phyloP scores from a whole-genome alignment of 129 eudicot genomes.

The Flaveria brownii region DNA sequence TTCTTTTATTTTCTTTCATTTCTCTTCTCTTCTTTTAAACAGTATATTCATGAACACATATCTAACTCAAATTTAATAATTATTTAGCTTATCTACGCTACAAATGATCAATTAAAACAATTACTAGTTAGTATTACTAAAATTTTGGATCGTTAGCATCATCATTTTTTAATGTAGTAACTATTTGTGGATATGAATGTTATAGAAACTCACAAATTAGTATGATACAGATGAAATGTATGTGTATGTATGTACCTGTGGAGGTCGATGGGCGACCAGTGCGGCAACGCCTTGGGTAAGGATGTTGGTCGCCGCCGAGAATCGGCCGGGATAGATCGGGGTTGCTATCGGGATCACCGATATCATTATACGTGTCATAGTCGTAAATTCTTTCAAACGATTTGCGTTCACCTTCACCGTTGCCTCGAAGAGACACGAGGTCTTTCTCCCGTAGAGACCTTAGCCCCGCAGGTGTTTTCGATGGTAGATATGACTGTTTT shows the following conservation, averaged over 20 bases:
- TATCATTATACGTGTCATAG: conserved; percentile 72
- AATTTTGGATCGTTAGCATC: too few species aligned
- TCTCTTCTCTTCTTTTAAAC: too few species aligned
- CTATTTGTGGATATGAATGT: too few species aligned
- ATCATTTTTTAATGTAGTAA: too few species aligned
- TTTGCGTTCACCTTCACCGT: conserved; percentile 60
- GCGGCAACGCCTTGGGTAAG: conserved; percentile 77
- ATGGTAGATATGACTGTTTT: conserved; percentile 74
- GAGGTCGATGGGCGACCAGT: conserved; percentile 60
- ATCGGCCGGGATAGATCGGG: conserved; percentile 50
- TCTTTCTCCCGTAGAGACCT: conserved; percentile 52
- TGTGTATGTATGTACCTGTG: conserved; percentile 41
- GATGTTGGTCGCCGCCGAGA: conserved; percentile 56
- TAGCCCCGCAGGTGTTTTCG: conserved; percentile 59
- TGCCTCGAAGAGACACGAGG: conserved; percentile 53
- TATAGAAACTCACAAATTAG: too few species aligned
- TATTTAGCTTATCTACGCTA: too few species aligned
- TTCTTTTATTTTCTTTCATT: too few species aligned
- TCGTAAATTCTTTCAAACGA: conserved; percentile 65
- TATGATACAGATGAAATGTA: too few species aligned
- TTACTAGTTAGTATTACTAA: too few species aligned
- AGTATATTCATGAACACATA: too few species aligned
- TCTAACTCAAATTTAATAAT: too few species aligned
- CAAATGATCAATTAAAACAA: too few species aligned
- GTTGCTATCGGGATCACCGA: conserved; percentile 56